Conservation (phyloP, 176 grass and related monocot species). For the Neostapfia colusana region DNA sequence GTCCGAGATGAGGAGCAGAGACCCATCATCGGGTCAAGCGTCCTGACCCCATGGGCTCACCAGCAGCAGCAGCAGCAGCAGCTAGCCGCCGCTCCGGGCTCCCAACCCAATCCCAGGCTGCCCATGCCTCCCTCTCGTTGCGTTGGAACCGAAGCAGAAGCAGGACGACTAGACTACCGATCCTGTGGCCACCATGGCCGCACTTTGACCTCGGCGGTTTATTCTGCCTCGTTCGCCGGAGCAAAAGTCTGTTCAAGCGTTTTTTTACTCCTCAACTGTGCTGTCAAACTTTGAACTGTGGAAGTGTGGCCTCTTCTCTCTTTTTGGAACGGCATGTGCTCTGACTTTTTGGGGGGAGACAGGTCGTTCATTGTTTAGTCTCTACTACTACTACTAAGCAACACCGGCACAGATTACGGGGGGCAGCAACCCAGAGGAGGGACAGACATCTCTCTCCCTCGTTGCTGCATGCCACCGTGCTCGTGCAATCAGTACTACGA, state of each 20-base stretch:
- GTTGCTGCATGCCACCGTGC: neutral
- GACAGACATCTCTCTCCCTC: slow-evolving; percentile 52
- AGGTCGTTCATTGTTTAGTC: neutral
- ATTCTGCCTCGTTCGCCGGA: slow-evolving; percentile 16
- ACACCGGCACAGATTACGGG: slow-evolving; percentile 33
- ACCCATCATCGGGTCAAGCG: no score
- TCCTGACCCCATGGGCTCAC: neutral
- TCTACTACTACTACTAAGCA: neutral
- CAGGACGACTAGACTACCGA: neutral
- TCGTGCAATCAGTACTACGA: neutral
- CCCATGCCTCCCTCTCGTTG: neutral
- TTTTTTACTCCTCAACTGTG: neutral
- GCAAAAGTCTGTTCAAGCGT: neutral
- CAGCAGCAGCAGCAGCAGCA: neutral
- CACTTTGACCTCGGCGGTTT: slow-evolving; percentile 9
- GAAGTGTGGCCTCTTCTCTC: no score
- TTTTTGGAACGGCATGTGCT: slow-evolving; percentile 22
- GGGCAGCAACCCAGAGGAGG: slow-evolving; percentile 18
- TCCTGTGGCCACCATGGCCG: slow-evolving; percentile 23
- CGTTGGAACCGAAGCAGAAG: neutral
- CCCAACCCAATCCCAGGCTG: slow-evolving; percentile 9
- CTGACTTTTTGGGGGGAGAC: slow-evolving; percentile 29
- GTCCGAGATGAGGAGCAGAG: no score
- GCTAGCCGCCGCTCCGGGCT: neutral
- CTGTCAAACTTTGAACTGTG: neutral